Percentiles rank a stretch among this genome's conserved stretches.
Evolutionary conservation across 2,329 filamentous ascomycete genomes (phyloP).

Genomic region (Fusarium ramigenum): DNA sequence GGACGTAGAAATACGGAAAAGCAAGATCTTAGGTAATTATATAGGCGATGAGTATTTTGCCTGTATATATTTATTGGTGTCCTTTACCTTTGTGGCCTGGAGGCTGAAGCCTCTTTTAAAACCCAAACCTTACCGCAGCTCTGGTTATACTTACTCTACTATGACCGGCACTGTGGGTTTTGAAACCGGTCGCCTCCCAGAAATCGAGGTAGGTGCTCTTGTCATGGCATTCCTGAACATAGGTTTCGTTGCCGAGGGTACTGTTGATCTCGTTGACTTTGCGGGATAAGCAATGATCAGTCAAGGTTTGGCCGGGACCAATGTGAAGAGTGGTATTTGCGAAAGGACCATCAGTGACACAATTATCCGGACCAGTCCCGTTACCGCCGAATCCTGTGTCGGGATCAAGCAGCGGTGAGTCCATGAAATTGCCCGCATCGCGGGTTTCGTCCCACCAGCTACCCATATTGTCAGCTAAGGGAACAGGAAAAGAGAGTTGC

Average conservation of each 20-base stretch:
- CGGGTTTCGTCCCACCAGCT: neutral
- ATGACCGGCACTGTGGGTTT: neutral
- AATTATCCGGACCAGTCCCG: neutral
- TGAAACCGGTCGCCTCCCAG: neutral
- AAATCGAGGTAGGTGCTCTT: neutral
- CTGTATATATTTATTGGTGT: too few species aligned
- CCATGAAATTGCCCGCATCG: neutral
- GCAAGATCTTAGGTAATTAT: too few species aligned
- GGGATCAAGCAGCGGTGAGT: neutral
- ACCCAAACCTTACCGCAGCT: too few species aligned
- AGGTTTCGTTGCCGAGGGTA: neutral
- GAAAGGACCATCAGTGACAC: neutral
- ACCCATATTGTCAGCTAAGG: accelerated
- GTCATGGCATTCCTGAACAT: neutral
- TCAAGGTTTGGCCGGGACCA: neutral
- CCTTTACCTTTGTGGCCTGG: too few species aligned
- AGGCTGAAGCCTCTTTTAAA: too few species aligned
- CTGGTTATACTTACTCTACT: neutral
- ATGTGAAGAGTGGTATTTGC: neutral
- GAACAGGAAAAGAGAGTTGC: accelerated
- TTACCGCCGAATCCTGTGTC: neutral
- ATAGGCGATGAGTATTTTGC: too few species aligned
- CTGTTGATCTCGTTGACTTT: neutral
- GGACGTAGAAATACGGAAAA: too few species aligned
- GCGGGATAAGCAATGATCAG: neutral